Evolutionary conservation across 116 monocot species (phyloP), one percentile per base, ranked within the genome.

Genomic region (Papilionanthe hybrid): DNA sequence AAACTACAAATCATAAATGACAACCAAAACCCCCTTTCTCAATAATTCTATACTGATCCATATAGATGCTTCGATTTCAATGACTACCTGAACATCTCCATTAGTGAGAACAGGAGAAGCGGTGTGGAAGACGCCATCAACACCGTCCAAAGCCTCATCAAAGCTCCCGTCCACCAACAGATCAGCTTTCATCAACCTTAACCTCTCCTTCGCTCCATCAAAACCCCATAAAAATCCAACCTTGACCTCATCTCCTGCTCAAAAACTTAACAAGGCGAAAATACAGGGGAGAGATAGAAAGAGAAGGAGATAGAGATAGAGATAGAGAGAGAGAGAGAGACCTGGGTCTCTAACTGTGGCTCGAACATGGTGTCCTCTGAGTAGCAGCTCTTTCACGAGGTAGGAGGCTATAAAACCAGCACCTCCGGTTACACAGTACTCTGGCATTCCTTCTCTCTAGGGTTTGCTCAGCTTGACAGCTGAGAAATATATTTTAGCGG

Each of bases 281-380:
- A 15, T 53, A 53, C 37, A 37, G 69, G 13, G 32, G 23, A 69
- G 37, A 69, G 12, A 37, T 30, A 15, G 69, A 30, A 69, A 37
- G 13, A 69, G 66, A 25, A 67, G 23, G 9, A 27, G 66, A 67
- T 9, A 28, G 10, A 67, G 27, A 25, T 1, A 11, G 20, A 28
- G n/a, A 25, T 15, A 37, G 23, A 22, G 15, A 30, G 69, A 32
- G 20, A 20, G 29, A 67, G 67, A 67, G 28, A 15, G 13, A 88
- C 91, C 91, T 85, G 93, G 92, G 69, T 96, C 90, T 84, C 96
- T 83, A 8, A 96, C 92, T 1, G 96, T 96, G 45, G 92, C 89
- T 4, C 93, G 85, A 20, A 96, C 94, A 6, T 63, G 78, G 88
- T 93, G 88, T 48, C 93, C 94, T 25, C 66, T 77, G 78, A 43